Evolutionary conservation across 2,329 filamentous ascomycete genomes (phyloP), one percentile per base, ranked within the genome.

Genomic region (Neonectria punicea): DNA sequence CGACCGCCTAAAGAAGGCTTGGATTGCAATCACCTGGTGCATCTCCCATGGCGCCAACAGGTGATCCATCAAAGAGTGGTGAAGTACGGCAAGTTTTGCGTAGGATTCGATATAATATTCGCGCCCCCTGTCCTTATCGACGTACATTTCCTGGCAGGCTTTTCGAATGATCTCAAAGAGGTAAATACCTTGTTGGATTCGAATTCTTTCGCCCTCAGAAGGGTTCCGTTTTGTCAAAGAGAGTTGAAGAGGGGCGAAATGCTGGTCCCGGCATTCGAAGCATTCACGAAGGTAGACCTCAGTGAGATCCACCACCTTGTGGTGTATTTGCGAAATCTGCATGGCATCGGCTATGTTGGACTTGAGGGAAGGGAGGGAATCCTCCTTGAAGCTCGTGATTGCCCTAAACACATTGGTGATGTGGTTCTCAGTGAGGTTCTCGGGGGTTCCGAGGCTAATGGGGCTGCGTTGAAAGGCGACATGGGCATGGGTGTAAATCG

Each of bases 31-130:
- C 6, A 66, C 66, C 41, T 68, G 63, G 50, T 66, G 50, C 41
- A 66, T 56, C 50, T 68, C 66, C 66, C 66, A 68, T 4, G 66
- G 66, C 6, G 66, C 59, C 32, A 68, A n/a, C 7, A 54, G 18
- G 8, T 46, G 9, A 2, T 56, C 57, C 7, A 43, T n/a, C 28
- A 67, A 22, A 3, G 18, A 36, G 2, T 44, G 20, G 3, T 67
- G 66, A 1, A 67, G 50, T 5, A 46, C 53, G 5, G 13, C 14
- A 1, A 67, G n/a, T 4, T 60, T 57, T 3, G 30, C 28, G 11
- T 57, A 25, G 47, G 25, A 59, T 3, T 51, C 41, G 41, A 22
- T 7, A 7, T 44, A 44, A 50, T 62, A 67, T 4, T 25, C 14
- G 13, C n/a, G 9, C 16, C 46, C 10, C 11, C n/a, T 30, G 5